Evolutionary conservation across 2,329 filamentous ascomycete genomes (phyloP), one percentile per base, ranked within the genome.

Genomic region (Pseudogymnoascus sp.): DNA sequence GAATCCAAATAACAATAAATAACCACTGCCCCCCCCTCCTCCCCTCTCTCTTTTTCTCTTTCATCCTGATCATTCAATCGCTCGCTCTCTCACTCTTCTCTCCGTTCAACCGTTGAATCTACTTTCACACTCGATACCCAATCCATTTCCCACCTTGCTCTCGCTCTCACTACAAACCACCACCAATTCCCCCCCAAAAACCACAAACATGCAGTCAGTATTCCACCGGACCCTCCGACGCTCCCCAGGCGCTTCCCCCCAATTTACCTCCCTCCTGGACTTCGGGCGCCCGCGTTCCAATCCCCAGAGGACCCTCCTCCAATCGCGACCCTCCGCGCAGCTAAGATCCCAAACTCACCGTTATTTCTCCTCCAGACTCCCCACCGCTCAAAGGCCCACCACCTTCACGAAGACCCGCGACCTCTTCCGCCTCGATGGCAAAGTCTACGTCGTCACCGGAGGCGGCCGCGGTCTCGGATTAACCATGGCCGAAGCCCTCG

Each of bases 401-500:
- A 50, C 44, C 23, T 89, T 90, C 76, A 92, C 91, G 79, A 87
- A 91, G 23, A 95, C 92, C 0, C 83, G 97, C 28, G 86, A 90
- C 35, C 85, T 85, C 47, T 97, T 97, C 78, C 93, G 91, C 7
- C 83, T 97, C 35, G 89, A 96, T 73, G 89, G 86, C 65, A 88
- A 87, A 72, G 89, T 92, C 7, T 91, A 86, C 56, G 80, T 97
- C 42, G 89, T 97, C 40, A 97, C 93, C 0, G 93, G 93, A 62
- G 93, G 92, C 72, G 93, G 92, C 28, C 83, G 92, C 72, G 93
- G 93, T 7, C 77, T 97, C 64, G 93, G 93, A 40, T 80, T 97
- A 66, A 92, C 95, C 69, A 97, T 97, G 89, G 90, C 88, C 61
- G 92, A 97, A 78, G 92, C 90, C 59, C 84, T 96, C 76, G 89